Conservation (phyloP, 768 basidiomycete genomes). For the Lactarius quietus region DNA sequence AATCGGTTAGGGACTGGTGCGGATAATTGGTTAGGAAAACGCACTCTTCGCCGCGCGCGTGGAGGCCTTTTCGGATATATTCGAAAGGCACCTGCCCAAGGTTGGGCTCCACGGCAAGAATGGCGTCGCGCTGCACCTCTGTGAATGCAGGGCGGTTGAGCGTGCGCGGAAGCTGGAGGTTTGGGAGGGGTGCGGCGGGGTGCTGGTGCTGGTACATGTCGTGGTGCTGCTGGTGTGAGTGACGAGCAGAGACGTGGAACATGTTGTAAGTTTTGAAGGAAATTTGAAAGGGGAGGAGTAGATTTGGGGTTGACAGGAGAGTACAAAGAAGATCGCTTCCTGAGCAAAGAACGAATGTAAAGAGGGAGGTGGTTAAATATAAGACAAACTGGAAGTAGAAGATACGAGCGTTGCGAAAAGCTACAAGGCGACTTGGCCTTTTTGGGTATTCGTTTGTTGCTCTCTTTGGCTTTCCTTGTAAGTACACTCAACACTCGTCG, state of each 20-base stretch:
- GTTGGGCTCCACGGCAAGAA: constrained; percentile 51
- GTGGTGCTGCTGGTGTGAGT: constrained; percentile 18
- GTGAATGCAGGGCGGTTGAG: constrained; percentile 59
- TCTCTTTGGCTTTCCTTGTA: constrained; percentile 13
- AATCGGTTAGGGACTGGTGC: neutral
- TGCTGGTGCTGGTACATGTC: constrained; percentile 27
- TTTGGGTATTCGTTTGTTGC: constrained; percentile 27
- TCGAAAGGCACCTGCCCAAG: constrained; percentile 53
- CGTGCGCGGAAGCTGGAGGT: constrained; percentile 67
- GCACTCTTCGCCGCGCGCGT: constrained; percentile 43
- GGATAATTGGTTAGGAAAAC: constrained; percentile 24
- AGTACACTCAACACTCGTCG: neutral
- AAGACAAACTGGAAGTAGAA: constrained; percentile 16
- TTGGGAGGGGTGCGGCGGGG: constrained; percentile 30
- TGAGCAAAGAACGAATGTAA: constrained; percentile 24
- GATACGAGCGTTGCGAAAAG: constrained; percentile 16
- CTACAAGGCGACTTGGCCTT: constrained; percentile 23
- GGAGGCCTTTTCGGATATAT: constrained; percentile 55
- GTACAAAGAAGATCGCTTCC: constrained; percentile 16
- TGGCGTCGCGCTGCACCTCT: constrained; percentile 53
- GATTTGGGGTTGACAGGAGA: neutral
- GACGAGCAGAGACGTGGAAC: constrained; percentile 25
- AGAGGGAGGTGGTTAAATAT: constrained; percentile 23
- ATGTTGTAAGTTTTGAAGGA: constrained; percentile 12
- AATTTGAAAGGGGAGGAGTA: neutral